A percentile compares a stretch with the other conserved stretches of the same genome.
Evolutionary conservation across 495 filamentous ascomycete species (phyloP).

Genomic region (Hyaloscypha finlandica): DNA sequence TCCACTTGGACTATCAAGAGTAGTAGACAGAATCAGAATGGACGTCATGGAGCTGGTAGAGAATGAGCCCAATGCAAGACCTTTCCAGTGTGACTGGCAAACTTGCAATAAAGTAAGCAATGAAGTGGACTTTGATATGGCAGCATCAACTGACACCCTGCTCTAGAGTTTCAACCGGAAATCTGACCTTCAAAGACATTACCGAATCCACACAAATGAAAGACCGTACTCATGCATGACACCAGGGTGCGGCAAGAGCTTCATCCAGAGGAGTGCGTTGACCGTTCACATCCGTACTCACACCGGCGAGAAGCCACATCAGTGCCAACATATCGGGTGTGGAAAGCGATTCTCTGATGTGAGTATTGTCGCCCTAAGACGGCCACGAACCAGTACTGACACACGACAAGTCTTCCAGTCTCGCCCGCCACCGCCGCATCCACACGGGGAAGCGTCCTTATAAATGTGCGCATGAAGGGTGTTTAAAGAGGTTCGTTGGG

Average conservation of each 20-base stretch:
- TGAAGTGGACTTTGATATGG: background rate
- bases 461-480: constrained; percentile 74
- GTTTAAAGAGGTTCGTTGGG: constrained; percentile 68
- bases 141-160: background rate
- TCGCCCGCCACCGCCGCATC: constrained; percentile 83
- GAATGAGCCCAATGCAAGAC: constrained; percentile 51
- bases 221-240: constrained; percentile 74
- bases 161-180: constrained; percentile 88
- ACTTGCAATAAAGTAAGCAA: constrained; percentile 51
- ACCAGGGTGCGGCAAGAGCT: constrained; percentile 78
- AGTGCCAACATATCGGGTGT: constrained; percentile 78
- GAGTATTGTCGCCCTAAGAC: constrained; percentile 38
- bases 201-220: constrained; percentile 89
- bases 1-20: background rate
- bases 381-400: constrained; percentile 38
- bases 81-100: constrained; percentile 55
- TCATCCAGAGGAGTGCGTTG: constrained; percentile 86
- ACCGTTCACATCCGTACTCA: constrained; percentile 87
- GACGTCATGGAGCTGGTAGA: constrained; percentile 57
- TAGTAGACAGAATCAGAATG: constrained; percentile 39
- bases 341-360: constrained; percentile 88
- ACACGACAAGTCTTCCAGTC: constrained; percentile 71
- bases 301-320: constrained; percentile 87
- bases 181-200: constrained; percentile 85
- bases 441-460: constrained; percentile 88